Evolutionary conservation across 1,284 basidiomycete genomes (phyloP).

Genomic region (Puccinia brachypodii): DNA sequence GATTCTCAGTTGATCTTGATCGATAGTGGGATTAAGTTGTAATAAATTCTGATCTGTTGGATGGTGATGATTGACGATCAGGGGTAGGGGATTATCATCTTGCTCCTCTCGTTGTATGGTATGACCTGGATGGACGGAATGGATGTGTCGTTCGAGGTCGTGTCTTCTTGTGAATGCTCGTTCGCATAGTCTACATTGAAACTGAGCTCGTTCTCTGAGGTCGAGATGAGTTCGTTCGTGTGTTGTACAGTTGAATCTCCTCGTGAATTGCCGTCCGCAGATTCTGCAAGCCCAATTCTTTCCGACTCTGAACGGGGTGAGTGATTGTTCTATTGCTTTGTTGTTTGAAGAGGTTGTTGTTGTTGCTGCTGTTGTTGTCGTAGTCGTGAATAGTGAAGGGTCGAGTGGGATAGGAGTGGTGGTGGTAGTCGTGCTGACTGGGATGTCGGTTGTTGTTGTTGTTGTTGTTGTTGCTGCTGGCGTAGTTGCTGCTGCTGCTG

Average conservation of each 20-base stretch:
- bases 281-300: conserved; percentile 48
- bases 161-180: conserved; percentile 44
- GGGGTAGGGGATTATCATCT: background rate
- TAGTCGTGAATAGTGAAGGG: too few relatives aligned
- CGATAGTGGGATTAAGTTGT: background rate
- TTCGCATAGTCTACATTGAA: conserved; percentile 37
- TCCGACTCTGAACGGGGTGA: conserved; percentile 25
- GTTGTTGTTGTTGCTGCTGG: too few relatives aligned
- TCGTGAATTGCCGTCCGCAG: conserved; percentile 39
- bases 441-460: too few relatives aligned
- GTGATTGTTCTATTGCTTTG: conserved; percentile 25
- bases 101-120: background rate
- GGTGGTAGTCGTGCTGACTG: too few relatives aligned
- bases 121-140: conserved; percentile 47
- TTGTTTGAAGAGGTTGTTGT: too few relatives aligned
- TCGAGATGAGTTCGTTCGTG: conserved; percentile 48
- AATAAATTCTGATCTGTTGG: conserved; percentile 5
- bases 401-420: too few relatives aligned
- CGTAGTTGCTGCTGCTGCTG: too few relatives aligned
- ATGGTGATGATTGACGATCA: background rate
- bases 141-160: conserved; percentile 42
- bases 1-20: background rate
- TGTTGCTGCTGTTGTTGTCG: too few relatives aligned
- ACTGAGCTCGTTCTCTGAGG: conserved; percentile 42
- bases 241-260: conserved; percentile 48